These are phyloP conservation scores for Pseudocercospora cruenta DNA, from an alignment of 2,329 filamentous ascomycete genomes.

Conservation along the genomic window DNA sequence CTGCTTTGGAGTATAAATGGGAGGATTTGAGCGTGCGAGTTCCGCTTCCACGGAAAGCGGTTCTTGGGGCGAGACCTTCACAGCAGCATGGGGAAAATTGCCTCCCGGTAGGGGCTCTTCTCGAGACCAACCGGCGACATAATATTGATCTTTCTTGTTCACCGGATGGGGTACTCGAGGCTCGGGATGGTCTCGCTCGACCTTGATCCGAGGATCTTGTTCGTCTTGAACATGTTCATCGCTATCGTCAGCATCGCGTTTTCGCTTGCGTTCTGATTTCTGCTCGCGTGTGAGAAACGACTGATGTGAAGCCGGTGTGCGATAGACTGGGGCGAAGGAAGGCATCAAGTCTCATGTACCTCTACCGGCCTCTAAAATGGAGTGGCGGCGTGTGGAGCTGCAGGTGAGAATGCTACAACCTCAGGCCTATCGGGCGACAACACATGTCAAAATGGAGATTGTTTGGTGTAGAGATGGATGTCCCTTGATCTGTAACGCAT, in stretches of 20 bases:
- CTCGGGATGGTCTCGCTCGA: conserved; percentile 14
- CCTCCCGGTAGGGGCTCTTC: conserved; percentile 44
- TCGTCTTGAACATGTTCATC: conserved; percentile 24
- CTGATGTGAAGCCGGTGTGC: conserved; percentile 28
- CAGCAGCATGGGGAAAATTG: conserved; percentile 52
- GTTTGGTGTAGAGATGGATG: not conserved
- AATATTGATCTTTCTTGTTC: conserved; percentile 39
- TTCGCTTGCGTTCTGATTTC: conserved; percentile 34
- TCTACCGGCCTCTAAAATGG: not conserved
- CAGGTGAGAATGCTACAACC: not conserved
- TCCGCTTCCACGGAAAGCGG: conserved; percentile 42
- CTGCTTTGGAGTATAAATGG: conserved; percentile 41
- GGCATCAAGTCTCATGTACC: conserved; percentile 27
- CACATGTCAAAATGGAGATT: not conserved
- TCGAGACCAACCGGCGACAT: conserved; percentile 47
- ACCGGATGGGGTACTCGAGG: conserved; percentile 30
- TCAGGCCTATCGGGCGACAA: not conserved
- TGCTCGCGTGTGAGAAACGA: conserved; percentile 33
- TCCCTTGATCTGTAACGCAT: not conserved
- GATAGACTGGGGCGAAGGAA: conserved; percentile 36
- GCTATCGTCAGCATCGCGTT: conserved; percentile 23
- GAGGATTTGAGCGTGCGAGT: conserved; percentile 47
- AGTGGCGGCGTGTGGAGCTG: not conserved
- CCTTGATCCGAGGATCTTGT: conserved; percentile 8
- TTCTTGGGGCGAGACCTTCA: conserved; percentile 22